Evolutionary conservation across 805 yeast genomes (phyloP).

Genomic region (Lachancea dasiensis): DNA sequence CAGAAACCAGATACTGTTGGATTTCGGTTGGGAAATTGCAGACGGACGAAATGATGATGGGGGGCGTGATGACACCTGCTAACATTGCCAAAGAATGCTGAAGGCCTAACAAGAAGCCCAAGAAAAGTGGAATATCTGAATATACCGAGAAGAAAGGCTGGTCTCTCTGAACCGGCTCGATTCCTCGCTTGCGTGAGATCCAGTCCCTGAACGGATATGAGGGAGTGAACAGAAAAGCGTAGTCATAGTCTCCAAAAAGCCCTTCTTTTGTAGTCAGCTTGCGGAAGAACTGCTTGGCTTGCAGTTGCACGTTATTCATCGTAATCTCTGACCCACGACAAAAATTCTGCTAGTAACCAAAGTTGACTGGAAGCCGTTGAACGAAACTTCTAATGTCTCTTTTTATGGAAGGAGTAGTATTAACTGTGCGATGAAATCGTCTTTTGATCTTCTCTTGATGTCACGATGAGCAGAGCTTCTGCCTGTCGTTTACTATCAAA

Average conservation of each 20-base stretch:
- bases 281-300: constrained; percentile 12
- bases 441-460: no score
- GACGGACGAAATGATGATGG: constrained; percentile 58
- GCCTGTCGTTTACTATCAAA: no score
- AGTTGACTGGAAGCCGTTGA: no score
- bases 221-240: constrained; percentile 73
- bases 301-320: no score
- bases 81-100: constrained; percentile 88
- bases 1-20: constrained; percentile 64
- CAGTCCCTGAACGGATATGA: constrained; percentile 54
- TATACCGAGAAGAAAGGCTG: constrained; percentile 83
- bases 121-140: constrained; percentile 71
- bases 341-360: no score
- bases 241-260: constrained; percentile 81
- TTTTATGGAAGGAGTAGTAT: no score
- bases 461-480: no score
- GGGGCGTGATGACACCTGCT: constrained; percentile 87
- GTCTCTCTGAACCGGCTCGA: constrained; percentile 35
- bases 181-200: constrained; percentile 28
- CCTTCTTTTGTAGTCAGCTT: constrained; percentile 75
- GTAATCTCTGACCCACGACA: no score
- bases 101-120: constrained; percentile 73
- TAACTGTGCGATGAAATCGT: no score
- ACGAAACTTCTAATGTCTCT: no score
- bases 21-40: constrained; percentile 50